Conservation (phyloP, 768 basidiomycete species). For the Hortiboletus campestris region DNA sequence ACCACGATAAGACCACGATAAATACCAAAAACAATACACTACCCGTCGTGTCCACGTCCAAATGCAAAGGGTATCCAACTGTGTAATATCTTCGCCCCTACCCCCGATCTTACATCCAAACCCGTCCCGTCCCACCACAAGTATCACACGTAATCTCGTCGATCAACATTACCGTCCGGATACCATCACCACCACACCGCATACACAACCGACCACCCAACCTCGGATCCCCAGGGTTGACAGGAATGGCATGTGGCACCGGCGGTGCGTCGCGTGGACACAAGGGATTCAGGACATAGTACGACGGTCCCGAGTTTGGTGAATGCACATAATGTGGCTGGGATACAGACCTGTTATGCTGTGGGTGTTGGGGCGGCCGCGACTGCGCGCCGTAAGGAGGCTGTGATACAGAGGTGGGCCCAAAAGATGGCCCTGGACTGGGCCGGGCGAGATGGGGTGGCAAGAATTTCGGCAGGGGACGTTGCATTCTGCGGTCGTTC, state of each 20-base stretch:
- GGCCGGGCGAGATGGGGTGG: slow-evolving; percentile 20
- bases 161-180: slow-evolving; percentile 50
- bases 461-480: slow-evolving; percentile 24
- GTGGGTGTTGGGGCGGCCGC: slow-evolving; percentile 7
- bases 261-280: slow-evolving; percentile 19
- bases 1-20: background rate
- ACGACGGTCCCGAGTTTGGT: slow-evolving; percentile 10
- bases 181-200: slow-evolving; percentile 62
- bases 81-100: background rate
- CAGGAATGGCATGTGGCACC: slow-evolving; percentile 43
- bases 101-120: slow-evolving; percentile 31
- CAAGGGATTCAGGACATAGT: slow-evolving; percentile 27
- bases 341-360: slow-evolving; percentile 20
- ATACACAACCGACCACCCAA: slow-evolving; percentile 67
- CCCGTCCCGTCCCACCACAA: slow-evolving; percentile 66
- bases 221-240: slow-evolving; percentile 64
- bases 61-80: slow-evolving; percentile 2
- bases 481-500: slow-evolving; percentile 27
- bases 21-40: background rate
- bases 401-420: background rate
- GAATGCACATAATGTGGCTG: slow-evolving; percentile 5
- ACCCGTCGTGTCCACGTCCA: background rate
- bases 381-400: background rate
- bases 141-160: slow-evolving; percentile 50
- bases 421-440: background rate